Evolutionary conservation across 208 protist genomes (phyloP).

Genomic region (Lotmaria passim): DNA sequence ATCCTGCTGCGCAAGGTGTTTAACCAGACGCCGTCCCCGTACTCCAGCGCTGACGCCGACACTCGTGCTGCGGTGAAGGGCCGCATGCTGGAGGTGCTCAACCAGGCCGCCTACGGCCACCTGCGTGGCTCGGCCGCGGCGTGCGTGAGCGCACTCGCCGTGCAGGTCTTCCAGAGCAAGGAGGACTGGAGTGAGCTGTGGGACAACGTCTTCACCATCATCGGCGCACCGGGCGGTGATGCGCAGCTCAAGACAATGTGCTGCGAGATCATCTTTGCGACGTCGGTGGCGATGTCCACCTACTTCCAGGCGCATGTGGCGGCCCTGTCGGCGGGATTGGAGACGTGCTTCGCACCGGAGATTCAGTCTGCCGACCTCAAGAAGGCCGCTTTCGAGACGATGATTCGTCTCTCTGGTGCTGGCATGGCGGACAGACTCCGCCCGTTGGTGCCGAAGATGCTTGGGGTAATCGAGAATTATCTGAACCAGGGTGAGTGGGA

Average conservation of each 20-base stretch:
- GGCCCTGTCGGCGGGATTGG: constrained; percentile 51
- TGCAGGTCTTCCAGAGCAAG: constrained; percentile 60
- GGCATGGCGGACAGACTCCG: constrained; percentile 42
- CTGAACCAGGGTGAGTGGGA: constrained; percentile 76
- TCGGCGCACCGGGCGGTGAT: constrained; percentile 49
- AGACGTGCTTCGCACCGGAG: constrained; percentile 50
- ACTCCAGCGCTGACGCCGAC: constrained; percentile 44
- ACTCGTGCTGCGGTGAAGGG: constrained; percentile 58
- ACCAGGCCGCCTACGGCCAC: constrained; percentile 49
- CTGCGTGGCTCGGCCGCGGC: constrained; percentile 68
- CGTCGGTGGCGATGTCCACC: constrained; percentile 44
- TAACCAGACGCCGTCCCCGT: constrained; percentile 56
- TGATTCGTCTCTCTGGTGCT: constrained; percentile 58
- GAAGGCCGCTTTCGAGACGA: constrained; percentile 61
- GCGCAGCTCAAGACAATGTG: constrained; percentile 68
- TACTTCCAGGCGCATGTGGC: constrained; percentile 60
- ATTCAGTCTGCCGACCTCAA: constrained; percentile 44
- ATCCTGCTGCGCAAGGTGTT: constrained; percentile 82
- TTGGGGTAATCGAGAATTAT: constrained; percentile 62
- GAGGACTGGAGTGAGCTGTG: constrained; percentile 82
- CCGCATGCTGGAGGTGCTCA: constrained; percentile 66
- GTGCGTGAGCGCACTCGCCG: constrained; percentile 77
- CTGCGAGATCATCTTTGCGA: constrained; percentile 79
- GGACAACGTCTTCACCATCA: constrained; percentile 70
- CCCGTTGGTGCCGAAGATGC: constrained; percentile 66